These are phyloP conservation scores for Cadophora malorum DNA, from an alignment of 2,329 filamentous ascomycete genomes.

Conservation along the genomic window DNA sequence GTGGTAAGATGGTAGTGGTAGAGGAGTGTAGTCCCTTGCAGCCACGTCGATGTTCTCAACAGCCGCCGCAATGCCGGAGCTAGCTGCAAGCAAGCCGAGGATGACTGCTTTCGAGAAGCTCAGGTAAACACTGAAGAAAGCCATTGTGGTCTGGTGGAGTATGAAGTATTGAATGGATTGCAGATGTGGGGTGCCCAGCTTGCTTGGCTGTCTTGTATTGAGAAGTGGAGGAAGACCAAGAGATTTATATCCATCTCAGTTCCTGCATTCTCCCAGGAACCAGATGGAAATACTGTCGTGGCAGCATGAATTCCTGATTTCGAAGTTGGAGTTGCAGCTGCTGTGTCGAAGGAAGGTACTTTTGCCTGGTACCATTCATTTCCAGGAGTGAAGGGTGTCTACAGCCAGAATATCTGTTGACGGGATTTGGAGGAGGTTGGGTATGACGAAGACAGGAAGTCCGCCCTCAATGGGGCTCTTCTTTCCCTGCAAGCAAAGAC, in stretches of 20 bases:
- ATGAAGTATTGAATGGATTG: not conserved
- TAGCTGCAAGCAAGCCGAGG: slow-evolving; percentile 9
- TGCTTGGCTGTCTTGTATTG: slow-evolving; percentile 10
- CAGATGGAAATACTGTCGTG: not conserved
- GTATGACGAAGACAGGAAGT: not conserved
- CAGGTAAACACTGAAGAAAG: not conserved
- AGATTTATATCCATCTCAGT: slow-evolving; percentile 9
- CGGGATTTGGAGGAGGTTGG: not conserved
- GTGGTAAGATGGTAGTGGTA: slow-evolving; percentile 9
- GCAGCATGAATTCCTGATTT: not conserved
- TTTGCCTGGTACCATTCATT: not conserved
- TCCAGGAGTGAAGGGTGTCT: not conserved
- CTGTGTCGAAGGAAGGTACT: slow-evolving; percentile 5
- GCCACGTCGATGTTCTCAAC: slow-evolving; percentile 11
- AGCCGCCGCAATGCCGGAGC: not conserved
- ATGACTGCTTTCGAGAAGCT: slow-evolving; percentile 1
- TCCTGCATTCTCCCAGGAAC: not conserved
- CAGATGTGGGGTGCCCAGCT: slow-evolving; percentile 2
- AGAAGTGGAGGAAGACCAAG: not conserved
- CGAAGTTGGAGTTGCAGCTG: not conserved
- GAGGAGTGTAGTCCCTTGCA: slow-evolving; percentile 15
- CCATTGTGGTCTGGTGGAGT: slow-evolving; percentile 10
- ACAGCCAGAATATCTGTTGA: not conserved
- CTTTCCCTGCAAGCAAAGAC: not conserved
- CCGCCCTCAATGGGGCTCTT: not conserved